Evolutionary conservation across 768 basidiomycete species (phyloP).

Genomic region (Lactifluus subvellereus): DNA sequence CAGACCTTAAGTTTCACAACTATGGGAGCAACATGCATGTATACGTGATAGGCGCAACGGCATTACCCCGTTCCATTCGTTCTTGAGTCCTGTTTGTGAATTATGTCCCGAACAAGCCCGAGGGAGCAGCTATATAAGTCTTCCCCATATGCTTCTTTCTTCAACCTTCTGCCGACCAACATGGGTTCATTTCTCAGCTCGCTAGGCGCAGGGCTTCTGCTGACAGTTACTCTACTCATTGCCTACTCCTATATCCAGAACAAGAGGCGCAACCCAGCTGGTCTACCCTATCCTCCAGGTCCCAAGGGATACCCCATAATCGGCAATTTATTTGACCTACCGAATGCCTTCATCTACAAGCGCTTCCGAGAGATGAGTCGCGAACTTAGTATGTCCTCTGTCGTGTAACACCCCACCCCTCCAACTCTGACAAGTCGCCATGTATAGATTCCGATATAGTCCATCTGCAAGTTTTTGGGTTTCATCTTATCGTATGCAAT

Average conservation of each 20-base stretch:
- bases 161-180: neutral
- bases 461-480: constrained; percentile 28
- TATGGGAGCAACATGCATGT: neutral
- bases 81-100: neutral
- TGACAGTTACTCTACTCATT: constrained; percentile 2
- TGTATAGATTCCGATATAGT: constrained; percentile 30
- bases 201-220: neutral
- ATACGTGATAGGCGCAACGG: neutral
- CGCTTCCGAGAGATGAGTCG: constrained; percentile 21
- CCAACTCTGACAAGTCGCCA: neutral
- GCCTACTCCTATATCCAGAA: constrained; percentile 16
- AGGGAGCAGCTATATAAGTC: neutral
- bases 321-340: constrained; percentile 26
- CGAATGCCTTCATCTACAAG: constrained; percentile 24
- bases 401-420: neutral
- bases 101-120: neutral
- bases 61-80: neutral
- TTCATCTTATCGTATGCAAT: constrained; percentile 33
- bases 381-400: constrained; percentile 9
- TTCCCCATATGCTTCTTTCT: neutral
- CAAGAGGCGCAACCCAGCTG: constrained; percentile 19
- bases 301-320: constrained; percentile 26
- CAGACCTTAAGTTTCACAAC: neutral
- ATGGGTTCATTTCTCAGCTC: constrained; percentile 13
- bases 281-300: constrained; percentile 26